Percentiles rank a stretch among this genome's conserved stretches.
These are phyloP conservation scores for Phytophthora sp. DNA, from an alignment of 352 stramenopile species.

Conservation along the genomic window DNA sequence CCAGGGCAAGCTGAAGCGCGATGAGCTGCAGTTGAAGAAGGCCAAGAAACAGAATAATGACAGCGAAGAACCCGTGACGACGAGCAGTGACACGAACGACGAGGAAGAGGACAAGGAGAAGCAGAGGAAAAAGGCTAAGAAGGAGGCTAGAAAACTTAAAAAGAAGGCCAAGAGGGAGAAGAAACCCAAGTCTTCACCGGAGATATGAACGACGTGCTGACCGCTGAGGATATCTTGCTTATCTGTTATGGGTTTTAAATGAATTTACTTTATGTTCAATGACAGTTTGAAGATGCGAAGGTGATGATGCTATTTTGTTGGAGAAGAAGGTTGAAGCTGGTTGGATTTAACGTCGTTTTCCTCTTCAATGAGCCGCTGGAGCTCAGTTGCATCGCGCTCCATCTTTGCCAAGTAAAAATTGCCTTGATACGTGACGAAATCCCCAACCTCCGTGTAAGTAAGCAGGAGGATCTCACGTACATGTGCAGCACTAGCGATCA, in stretches of 20 bases:
- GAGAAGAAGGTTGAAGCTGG: constrained; percentile 10
- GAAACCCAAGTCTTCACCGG: too few relatives aligned
- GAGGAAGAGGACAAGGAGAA: constrained; percentile 25
- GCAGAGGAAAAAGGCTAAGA: constrained; percentile 20
- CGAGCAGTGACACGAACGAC: constrained; percentile 24
- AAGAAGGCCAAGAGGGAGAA: constrained; percentile 32
- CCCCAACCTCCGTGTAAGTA: constrained; percentile 74
- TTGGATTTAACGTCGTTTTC: constrained; percentile 15
- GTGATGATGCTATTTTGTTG: constrained; percentile 13
- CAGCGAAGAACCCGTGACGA: constrained; percentile 29
- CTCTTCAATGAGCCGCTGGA: constrained; percentile 33
- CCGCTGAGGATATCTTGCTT: background rate
- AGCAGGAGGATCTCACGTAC: constrained; percentile 58
- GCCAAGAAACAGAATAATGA: constrained; percentile 36
- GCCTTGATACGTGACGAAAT: constrained; percentile 66
- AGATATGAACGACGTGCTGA: too few relatives aligned
- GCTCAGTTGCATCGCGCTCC: constrained; percentile 62
- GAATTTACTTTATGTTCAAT: constrained; percentile 25
- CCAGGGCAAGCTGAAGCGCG: constrained; percentile 86
- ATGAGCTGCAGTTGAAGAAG: constrained; percentile 63
- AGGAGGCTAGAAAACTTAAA: constrained; percentile 24
- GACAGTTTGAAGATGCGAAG: background rate
- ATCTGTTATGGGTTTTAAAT: constrained; percentile 12
- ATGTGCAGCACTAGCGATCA: constrained; percentile 50
- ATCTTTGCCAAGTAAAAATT: constrained; percentile 78